These are phyloP conservation scores for Aulographum hederae DNA, from an alignment of 2,329 filamentous ascomycete genomes.

Conservation along the genomic window DNA sequence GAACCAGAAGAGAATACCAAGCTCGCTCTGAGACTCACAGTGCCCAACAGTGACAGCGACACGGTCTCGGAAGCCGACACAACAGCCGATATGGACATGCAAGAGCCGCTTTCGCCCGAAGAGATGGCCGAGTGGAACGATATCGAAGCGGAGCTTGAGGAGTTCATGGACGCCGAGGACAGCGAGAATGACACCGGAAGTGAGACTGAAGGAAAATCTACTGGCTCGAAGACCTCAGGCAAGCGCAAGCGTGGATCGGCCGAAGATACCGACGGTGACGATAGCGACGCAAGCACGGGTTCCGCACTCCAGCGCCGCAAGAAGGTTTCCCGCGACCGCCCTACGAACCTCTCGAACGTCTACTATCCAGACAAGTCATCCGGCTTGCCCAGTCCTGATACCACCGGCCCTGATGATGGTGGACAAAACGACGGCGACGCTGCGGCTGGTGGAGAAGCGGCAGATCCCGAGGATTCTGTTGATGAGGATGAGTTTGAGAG, in stretches of 20 bases:
- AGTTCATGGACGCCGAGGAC: conserved; percentile 39
- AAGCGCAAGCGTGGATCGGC: conserved; percentile 19
- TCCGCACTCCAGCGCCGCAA: conserved; percentile 28
- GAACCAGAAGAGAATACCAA: conserved; percentile 8
- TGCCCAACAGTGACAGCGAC: conserved; percentile 2
- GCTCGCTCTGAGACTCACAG: too few species aligned
- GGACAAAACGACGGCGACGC: conserved; percentile 20
- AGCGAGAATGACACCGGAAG: conserved; percentile 9
- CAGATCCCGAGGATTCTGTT: conserved; percentile 32
- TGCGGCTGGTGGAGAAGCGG: conserved; percentile 19
- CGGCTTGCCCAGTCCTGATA: conserved; percentile 20
- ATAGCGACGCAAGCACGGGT: conserved; percentile 5
- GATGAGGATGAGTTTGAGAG: conserved; percentile 15
- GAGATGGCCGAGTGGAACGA: conserved; percentile 20
- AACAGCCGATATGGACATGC: conserved; percentile 19
- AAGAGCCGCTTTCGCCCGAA: conserved; percentile 21
- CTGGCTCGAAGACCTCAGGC: conserved; percentile 10
- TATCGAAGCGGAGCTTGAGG: conserved; percentile 52
- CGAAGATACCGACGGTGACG: conserved; percentile 21
- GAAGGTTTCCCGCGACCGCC: conserved; percentile 26
- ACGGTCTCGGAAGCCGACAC: conserved; percentile 8
- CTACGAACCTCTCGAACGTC: conserved; percentile 27
- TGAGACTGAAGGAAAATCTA: conserved; percentile 7
- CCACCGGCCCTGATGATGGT: conserved; percentile 18
- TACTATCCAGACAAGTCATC: conserved; percentile 18